Conservation (phyloP, 1,284 basidiomycete genomes). For the Golubevia pallescens region DNA sequence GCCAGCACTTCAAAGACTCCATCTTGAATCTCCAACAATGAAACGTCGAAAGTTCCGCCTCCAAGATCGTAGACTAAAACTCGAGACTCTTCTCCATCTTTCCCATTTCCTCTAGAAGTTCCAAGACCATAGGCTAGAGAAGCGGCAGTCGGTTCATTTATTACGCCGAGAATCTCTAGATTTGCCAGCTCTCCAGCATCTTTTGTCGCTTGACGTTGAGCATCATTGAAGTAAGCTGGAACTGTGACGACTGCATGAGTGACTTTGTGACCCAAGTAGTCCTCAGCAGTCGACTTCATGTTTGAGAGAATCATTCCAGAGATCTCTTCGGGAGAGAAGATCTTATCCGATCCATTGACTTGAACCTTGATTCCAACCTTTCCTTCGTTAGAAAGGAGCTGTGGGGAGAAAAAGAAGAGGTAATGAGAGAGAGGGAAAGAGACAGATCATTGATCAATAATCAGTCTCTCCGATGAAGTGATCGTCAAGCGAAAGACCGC, state of each 20-base stretch:
- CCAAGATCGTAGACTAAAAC: conserved; percentile 65
- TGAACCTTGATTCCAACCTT: not conserved
- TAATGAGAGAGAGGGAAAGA: not conserved
- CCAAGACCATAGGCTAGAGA: not conserved
- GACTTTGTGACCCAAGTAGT: not conserved
- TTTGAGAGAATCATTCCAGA: not conserved
- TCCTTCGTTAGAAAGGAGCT: not conserved
- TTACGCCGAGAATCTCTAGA: not conserved
- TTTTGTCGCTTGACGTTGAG: too few species aligned
- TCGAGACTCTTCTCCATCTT: conserved; percentile 60
- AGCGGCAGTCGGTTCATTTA: not conserved
- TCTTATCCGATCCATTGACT: not conserved
- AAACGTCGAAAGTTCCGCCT: conserved; percentile 65
- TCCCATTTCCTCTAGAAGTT: conserved; percentile 19
- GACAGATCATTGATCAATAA: not conserved
- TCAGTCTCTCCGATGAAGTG: too few species aligned
- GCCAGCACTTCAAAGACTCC: conserved; percentile 65
- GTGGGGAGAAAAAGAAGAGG: not conserved
- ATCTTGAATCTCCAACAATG: conserved; percentile 63
- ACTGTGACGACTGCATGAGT: not conserved
- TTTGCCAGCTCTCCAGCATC: not conserved
- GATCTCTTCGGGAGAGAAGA: not conserved
- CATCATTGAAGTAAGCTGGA: too few species aligned
- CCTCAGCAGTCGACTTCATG: not conserved
- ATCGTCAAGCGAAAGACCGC: too few species aligned